Evolutionary conservation across 352 stramenopile genomes (phyloP).

Genomic region (Phytophthora sp.): DNA sequence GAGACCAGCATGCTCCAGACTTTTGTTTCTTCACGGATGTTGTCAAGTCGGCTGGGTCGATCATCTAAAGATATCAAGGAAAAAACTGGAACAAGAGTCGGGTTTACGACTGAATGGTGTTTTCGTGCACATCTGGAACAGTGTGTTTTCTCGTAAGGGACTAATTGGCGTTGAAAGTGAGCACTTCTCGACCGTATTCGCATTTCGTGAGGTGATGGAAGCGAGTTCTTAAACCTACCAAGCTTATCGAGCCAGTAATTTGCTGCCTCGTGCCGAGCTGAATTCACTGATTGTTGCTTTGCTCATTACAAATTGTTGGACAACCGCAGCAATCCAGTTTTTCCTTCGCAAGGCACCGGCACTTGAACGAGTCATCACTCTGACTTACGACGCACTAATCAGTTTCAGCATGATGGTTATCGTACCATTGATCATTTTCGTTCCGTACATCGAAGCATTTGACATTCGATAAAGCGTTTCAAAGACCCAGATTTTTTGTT

Average conservation of each 20-base stretch:
- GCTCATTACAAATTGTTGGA: constrained; percentile 29
- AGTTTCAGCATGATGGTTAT: constrained; percentile 22
- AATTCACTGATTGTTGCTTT: constrained; percentile 19
- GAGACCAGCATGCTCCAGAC: background rate
- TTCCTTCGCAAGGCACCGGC: constrained; percentile 18
- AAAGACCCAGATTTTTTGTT: constrained; percentile 6
- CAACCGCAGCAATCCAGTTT: constrained; percentile 19
- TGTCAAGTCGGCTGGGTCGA: background rate
- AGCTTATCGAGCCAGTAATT: constrained; percentile 24
- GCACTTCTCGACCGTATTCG: constrained; percentile 29
- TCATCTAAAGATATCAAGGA: too few relatives aligned
- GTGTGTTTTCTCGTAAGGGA: constrained; percentile 12
- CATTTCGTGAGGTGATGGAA: constrained; percentile 25
- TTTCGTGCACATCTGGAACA: background rate
- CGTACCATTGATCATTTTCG: constrained; percentile 18
- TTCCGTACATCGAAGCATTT: constrained; percentile 22
- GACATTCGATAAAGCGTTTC: constrained; percentile 11
- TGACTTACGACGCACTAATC: constrained; percentile 18
- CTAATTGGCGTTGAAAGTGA: constrained; percentile 36
- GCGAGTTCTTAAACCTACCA: constrained; percentile 36
- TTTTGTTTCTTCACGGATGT: background rate
- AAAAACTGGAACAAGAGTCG: background rate
- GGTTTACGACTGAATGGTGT: background rate
- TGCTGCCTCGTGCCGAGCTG: constrained; percentile 11
- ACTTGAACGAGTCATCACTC: constrained; percentile 4